Evolutionary conservation across 176 grass and related monocot species (phyloP), one percentile per base, ranked within the genome.

Genomic region (Lolium rigidum): DNA sequence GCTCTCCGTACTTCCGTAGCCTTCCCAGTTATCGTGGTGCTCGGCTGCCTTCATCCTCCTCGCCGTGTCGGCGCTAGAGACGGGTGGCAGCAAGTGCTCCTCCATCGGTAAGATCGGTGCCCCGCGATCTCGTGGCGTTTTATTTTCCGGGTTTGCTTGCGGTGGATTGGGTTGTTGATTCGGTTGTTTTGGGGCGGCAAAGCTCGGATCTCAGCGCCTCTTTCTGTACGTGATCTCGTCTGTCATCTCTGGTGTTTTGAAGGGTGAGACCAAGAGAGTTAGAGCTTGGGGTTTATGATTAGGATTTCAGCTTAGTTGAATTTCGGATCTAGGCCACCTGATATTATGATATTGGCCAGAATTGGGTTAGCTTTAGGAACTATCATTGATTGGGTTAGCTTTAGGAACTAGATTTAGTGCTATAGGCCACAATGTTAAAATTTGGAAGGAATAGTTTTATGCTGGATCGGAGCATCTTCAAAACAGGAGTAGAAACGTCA

Each of bases 51-150:
- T 97, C 92, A 93, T 97, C 75, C 92, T 94, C 81, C 86, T 93
- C 50, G 92, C 92, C 26, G 86, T 97, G 28, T 86, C 93, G 49
- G 93, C 88, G 49, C 95, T 97, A 56, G 95, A 97, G 90, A 90
- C 85, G 13, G 92, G 81, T 83, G 86, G 92, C 44, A 90, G 78
- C 88, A 94, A 94, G 78, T 97, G 95, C 92, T 93, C 95, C 76
- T 97, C 95, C 75, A 86, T 97, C 64, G 92, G 95, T 94, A 76
- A n/a, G n/a, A n/a, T n/a, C n/a, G n/a, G n/a, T n/a, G n/a, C 77
- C 79, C 82, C 44, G 22, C n/a, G n/a, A n/a, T 65, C 31, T 35
- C 31, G 31, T 35, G 22, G 38, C 75, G 15, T 84, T 88, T 50
- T 71, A 28, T 64, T 14, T 0, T 63, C 4, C 1, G 31, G 62